Evolutionary conservation across 768 basidiomycete genomes (phyloP).

Genomic region (Pisolithus orientalis): DNA sequence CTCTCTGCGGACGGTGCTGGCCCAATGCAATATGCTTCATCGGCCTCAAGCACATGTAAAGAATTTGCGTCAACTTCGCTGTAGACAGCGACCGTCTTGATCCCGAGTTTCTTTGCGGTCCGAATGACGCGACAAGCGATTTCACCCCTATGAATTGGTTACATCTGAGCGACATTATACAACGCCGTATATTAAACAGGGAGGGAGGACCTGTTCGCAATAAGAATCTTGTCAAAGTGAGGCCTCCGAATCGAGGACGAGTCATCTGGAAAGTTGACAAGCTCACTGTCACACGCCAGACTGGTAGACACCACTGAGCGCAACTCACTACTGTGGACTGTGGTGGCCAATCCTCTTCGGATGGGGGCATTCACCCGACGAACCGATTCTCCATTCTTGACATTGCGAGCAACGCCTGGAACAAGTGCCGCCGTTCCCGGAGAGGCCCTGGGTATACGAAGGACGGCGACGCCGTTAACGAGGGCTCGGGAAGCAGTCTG

Average conservation of each 20-base stretch:
- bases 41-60: conserved; percentile 80
- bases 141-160: conserved; percentile 59
- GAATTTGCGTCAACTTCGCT: conserved; percentile 80
- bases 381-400: conserved; percentile 1
- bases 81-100: conserved; percentile 89
- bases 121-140: conserved; percentile 94
- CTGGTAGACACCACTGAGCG: neutral
- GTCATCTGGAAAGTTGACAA: neutral
- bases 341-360: conserved; percentile 14
- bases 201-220: conserved; percentile 71
- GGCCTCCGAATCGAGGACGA: conserved; percentile 29
- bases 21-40: conserved; percentile 90
- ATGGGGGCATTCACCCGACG: neutral
- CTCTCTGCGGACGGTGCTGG: conserved; percentile 86
- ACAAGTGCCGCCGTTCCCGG: conserved; percentile 8
- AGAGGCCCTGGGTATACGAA: conserved; percentile 4
- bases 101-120: conserved; percentile 81
- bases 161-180: neutral
- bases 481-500: conserved; percentile 8
- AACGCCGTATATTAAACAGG: neutral
- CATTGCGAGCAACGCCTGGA: neutral
- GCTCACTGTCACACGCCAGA: neutral
- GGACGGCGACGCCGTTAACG: neutral
- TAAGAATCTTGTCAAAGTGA: conserved; percentile 85
- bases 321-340: conserved; percentile 17